Evolutionary conservation across 2,329 filamentous ascomycete species (phyloP).

Genomic region (Fusarium nygamai): DNA sequence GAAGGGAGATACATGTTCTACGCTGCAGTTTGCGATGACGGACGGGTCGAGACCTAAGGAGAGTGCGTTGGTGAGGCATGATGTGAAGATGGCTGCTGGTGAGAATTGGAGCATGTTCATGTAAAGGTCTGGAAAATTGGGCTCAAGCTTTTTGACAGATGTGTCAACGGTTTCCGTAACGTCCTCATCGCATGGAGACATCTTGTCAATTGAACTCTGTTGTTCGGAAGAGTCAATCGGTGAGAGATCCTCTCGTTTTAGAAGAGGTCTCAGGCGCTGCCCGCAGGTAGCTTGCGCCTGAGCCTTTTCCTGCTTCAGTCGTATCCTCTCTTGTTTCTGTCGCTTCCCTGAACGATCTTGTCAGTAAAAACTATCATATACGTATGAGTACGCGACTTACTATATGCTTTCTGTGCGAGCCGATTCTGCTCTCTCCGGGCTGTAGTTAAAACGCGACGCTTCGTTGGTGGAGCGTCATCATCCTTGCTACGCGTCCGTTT

Average conservation of each 20-base stretch:
- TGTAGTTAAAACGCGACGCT: conserved; percentile 28
- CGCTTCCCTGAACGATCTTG: conserved; percentile 8
- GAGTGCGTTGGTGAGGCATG: conserved; percentile 35
- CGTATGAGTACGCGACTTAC: conserved; percentile 18
- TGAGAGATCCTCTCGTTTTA: not conserved
- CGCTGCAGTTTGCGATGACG: conserved; percentile 18
- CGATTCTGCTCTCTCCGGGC: conserved; percentile 44
- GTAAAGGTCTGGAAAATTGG: conserved; percentile 6
- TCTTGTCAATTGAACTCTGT: rapidly evolving
- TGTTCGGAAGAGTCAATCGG: rapidly evolving
- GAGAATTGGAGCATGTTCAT: conserved; percentile 31
- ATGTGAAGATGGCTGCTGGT: conserved; percentile 30
- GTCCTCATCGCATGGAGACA: rapidly evolving
- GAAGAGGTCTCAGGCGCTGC: not conserved
- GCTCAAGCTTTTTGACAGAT: not conserved
- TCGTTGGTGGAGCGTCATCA: not conserved
- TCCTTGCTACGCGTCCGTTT: not conserved
- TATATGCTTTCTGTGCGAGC: conserved; percentile 35
- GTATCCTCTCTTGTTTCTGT: conserved; percentile 16
- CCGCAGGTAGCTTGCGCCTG: not conserved
- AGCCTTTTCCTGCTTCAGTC: not conserved
- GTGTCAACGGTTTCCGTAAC: too few relatives aligned
- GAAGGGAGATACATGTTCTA: conserved; percentile 36
- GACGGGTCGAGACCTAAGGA: conserved; percentile 27
- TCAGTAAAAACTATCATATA: not conserved